Conservation (phyloP, 345 rosid species). For the Anacardium occidentale region DNA sequence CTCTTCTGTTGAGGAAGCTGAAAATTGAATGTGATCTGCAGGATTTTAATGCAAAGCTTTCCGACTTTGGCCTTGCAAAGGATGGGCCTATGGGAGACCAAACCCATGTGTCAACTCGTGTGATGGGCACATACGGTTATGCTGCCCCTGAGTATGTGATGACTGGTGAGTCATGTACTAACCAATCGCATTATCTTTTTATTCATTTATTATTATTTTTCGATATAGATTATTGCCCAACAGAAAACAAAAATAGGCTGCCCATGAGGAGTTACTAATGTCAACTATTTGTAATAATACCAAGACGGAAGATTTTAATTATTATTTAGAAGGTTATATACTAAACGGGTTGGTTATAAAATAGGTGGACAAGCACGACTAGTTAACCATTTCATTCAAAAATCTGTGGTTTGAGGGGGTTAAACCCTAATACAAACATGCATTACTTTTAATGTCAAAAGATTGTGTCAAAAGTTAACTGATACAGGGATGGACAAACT, state of each 20-base stretch:
- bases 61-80: conserved; percentile 96
- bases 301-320: no score
- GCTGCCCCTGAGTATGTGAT: conserved; percentile 97
- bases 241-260: neutral
- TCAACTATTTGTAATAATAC: no score
- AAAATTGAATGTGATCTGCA: conserved; percentile 40
- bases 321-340: no score
- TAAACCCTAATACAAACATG: no score
- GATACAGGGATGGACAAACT: no score
- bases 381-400: no score
- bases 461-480: no score
- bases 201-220: neutral
- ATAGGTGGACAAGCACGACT: no score
- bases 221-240: conserved; percentile 5
- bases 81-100: conserved; percentile 99
- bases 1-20: conserved; percentile 11
- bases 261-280: no score
- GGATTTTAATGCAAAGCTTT: conserved; percentile 86
- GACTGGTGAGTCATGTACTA: conserved; percentile 64
- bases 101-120: conserved; percentile 97
- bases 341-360: no score
- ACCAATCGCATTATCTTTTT: neutral
- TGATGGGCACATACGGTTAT: conserved; percentile 97
- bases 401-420: no score
- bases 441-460: no score